A percentile compares a stretch with the other conserved stretches of the same genome.
Conservation (phyloP, 371 early-diverging fungal species). For the Dinochytrium kinnereticum region DNA sequence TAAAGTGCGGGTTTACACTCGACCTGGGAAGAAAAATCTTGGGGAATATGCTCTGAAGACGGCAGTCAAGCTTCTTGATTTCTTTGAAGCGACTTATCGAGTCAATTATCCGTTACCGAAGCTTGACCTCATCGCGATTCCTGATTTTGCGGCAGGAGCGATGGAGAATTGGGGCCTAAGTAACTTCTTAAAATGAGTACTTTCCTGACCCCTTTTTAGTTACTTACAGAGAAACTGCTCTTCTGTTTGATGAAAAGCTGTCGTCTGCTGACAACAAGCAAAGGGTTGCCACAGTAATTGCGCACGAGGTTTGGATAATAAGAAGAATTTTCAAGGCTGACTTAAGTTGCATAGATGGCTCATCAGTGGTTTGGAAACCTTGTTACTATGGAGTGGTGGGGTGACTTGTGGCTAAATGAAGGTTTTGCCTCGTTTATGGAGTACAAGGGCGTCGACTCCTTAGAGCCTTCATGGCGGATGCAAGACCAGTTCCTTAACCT, state of each 20-base stretch:
- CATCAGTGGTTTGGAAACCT: constrained; percentile 97
- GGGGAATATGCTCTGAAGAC: constrained; percentile 66
- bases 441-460: constrained; percentile 24
- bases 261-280: constrained; percentile 69
- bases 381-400: constrained; percentile 45
- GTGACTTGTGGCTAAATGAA: constrained; percentile 93
- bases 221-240: constrained; percentile 77
- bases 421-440: constrained; percentile 85
- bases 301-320: constrained; percentile 62
- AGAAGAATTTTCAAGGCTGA: too few species aligned
- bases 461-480: constrained; percentile 49
- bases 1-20: constrained; percentile 32
- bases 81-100: constrained; percentile 74
- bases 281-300: constrained; percentile 78
- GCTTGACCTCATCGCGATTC: constrained; percentile 79
- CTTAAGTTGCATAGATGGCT: constrained; percentile 69
- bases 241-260: constrained; percentile 68
- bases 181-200: neutral
- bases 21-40: constrained; percentile 26
- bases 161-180: constrained; percentile 92
- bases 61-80: constrained; percentile 69
- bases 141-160: constrained; percentile 73
- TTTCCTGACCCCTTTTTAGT: constrained; percentile 11
- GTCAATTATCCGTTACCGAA: constrained; percentile 84
- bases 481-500: constrained; percentile 68